Evolutionary conservation across 352 stramenopile genomes (phyloP).

Genomic region (Pythium volutum): DNA sequence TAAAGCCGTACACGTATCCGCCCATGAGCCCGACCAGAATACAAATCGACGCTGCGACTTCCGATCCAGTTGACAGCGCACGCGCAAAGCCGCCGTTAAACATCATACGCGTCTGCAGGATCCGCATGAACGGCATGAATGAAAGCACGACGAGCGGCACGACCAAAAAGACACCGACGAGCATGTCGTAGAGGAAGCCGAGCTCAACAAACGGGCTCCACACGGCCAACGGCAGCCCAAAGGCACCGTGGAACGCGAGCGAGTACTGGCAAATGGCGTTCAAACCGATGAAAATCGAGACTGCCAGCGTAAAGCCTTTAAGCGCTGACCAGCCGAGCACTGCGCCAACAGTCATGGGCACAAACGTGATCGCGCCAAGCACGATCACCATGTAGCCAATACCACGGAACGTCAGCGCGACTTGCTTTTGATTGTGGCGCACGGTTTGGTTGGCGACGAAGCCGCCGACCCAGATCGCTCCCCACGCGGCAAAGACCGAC

Average conservation of each 20-base stretch:
- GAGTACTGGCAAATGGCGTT: constrained; percentile 76
- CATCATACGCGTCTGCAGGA: constrained; percentile 89
- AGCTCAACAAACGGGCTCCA: constrained; percentile 72
- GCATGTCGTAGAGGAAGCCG: constrained; percentile 85
- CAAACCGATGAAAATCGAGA: constrained; percentile 74
- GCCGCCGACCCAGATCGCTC: constrained; percentile 61
- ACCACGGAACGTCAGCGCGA: constrained; percentile 53
- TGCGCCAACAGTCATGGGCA: constrained; percentile 57
- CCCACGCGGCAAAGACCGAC: constrained; percentile 40
- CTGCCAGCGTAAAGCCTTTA: constrained; percentile 63
- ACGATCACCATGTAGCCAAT: constrained; percentile 73
- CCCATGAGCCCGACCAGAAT: constrained; percentile 66
- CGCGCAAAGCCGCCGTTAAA: constrained; percentile 89
- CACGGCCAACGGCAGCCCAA: constrained; percentile 56
- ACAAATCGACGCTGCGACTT: constrained; percentile 75
- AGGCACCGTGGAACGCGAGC: constrained; percentile 62
- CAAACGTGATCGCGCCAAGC: constrained; percentile 40
- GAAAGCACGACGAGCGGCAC: constrained; percentile 72
- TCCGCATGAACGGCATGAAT: constrained; percentile 87
- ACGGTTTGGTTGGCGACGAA: constrained; percentile 43
- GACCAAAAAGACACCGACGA: constrained; percentile 76
- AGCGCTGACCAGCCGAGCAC: constrained; percentile 55
- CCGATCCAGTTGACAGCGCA: constrained; percentile 74
- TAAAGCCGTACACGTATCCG: constrained; percentile 75
- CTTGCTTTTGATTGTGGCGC: constrained; percentile 55